phyloP scores from a whole-genome alignment of 768 basidiomycete species.

The Pilatotrama ljubarskyi region DNA sequence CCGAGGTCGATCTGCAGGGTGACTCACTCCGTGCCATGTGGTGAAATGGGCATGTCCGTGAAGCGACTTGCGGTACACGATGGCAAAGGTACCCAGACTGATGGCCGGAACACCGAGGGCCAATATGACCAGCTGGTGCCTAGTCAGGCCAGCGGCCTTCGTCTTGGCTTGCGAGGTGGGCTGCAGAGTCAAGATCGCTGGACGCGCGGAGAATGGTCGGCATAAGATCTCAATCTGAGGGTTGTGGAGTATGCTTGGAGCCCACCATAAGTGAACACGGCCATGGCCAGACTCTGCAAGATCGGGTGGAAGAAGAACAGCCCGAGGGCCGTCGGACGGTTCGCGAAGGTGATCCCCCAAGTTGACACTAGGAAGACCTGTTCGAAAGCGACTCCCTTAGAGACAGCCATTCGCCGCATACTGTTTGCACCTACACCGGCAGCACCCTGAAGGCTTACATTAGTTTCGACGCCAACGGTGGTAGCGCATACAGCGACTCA shows the following conservation, averaged over 20 bases:
- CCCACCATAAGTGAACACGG: conserved; percentile 44
- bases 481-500: conserved; percentile 28
- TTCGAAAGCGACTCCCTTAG: not conserved
- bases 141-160: conserved; percentile 63
- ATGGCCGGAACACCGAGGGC: conserved; percentile 57
- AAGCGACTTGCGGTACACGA: conserved; percentile 61
- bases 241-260: not conserved
- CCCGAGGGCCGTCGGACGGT: conserved; percentile 27
- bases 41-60: conserved; percentile 57
- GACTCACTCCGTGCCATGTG: conserved; percentile 73
- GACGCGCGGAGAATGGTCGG: not conserved
- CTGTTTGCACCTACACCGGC: not conserved
- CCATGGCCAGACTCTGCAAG: conserved; percentile 36
- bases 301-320: conserved; percentile 46
- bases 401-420: not conserved
- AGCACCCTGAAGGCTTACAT: not conserved
- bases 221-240: not conserved
- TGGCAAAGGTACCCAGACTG: conserved; percentile 57
- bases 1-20: not conserved
- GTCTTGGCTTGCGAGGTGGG: conserved; percentile 66
- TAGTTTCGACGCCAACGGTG: not conserved
- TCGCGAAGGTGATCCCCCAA: conserved; percentile 30
- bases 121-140: conserved; percentile 69
- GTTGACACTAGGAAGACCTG: conserved; percentile 29
- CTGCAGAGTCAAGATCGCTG: conserved; percentile 76